Percentiles rank a stretch among this genome's conserved stretches.
Evolutionary conservation across 1,139 yeast genomes (phyloP).

Genomic region (Saccharomyces hybrid): DNA sequence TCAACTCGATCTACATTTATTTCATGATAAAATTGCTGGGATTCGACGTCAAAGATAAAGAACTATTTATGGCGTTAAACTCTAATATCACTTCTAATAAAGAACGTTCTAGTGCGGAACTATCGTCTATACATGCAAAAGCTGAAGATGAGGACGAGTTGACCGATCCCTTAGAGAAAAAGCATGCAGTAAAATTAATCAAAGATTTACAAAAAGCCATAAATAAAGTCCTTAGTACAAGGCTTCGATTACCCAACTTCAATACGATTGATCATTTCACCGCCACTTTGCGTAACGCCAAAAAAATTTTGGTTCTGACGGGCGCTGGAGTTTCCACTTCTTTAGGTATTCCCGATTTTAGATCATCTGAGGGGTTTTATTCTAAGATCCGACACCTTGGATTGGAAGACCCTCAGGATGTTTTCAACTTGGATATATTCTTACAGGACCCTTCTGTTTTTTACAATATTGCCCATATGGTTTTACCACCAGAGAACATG

Average conservation of each 20-base stretch:
- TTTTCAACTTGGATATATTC: constrained; percentile 72
- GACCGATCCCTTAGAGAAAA: constrained; percentile 37
- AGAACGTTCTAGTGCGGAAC: not conserved
- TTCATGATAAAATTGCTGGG: constrained; percentile 46
- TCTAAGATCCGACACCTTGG: constrained; percentile 64
- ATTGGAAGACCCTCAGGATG: constrained; percentile 87
- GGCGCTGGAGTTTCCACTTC: constrained; percentile 97
- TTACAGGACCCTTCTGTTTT: constrained; percentile 74
- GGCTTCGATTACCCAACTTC: constrained; percentile 48
- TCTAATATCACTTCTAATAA: not conserved
- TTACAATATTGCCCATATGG: constrained; percentile 81
- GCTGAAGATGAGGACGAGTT: constrained; percentile 15
- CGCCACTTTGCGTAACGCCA: constrained; percentile 45
- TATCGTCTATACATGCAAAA: not conserved
- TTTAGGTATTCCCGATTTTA: constrained; percentile 89
- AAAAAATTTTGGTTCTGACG: constrained; percentile 69
- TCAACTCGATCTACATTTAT: constrained; percentile 48
- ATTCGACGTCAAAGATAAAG: constrained; percentile 40
- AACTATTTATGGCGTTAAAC: constrained; percentile 35
- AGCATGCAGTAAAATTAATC: constrained; percentile 43
- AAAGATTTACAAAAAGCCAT: constrained; percentile 52
- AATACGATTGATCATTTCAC: constrained; percentile 56
- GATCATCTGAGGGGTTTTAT: constrained; percentile 86
- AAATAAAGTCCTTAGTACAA: constrained; percentile 47
- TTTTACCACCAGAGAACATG: constrained; percentile 68